phyloP scores from a whole-genome alignment of 2,329 filamentous ascomycete genomes.

The Calonectria naviculata region DNA sequence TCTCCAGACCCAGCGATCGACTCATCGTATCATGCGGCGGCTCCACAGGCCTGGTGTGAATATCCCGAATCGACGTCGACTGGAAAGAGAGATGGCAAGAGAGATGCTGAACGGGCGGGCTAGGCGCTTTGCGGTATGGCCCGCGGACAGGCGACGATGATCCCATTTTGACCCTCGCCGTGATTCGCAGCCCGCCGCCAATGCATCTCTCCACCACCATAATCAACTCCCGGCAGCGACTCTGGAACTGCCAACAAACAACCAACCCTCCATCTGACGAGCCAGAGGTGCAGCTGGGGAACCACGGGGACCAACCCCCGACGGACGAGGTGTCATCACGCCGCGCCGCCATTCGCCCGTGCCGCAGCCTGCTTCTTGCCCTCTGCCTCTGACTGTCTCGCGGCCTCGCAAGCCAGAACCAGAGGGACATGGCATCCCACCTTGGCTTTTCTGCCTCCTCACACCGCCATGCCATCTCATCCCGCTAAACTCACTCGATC shows the following conservation, averaged over 20 bases:
- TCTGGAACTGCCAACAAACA: conserved; percentile 13
- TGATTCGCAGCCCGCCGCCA: conserved; percentile 5
- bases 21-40: conserved; percentile 20
- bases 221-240: conserved; percentile 14
- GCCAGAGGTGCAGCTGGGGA: conserved; percentile 2
- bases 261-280: conserved; percentile 7
- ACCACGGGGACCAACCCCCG: conserved; percentile 12
- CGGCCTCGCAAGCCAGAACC: not conserved
- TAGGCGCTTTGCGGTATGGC: conserved; percentile 13
- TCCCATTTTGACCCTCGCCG: conserved; percentile 20
- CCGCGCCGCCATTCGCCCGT: conserved; percentile 16
- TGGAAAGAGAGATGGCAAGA: conserved; percentile 11
- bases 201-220: conserved; percentile 3
- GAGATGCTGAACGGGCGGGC: conserved; percentile 9
- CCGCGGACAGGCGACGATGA: conserved; percentile 11
- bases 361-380: conserved; percentile 10
- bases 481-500: conserved; percentile 13
- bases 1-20: conserved; percentile 16
- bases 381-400: not conserved
- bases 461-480: conserved; percentile 18
- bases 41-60: conserved; percentile 5
- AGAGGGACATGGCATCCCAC: conserved; percentile 4
- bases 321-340: conserved; percentile 12
- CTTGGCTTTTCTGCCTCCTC: conserved; percentile 1
- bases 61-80: conserved; percentile 19